Conservation (phyloP, 768 basidiomycete species). For the Lentinula guzmanii region DNA sequence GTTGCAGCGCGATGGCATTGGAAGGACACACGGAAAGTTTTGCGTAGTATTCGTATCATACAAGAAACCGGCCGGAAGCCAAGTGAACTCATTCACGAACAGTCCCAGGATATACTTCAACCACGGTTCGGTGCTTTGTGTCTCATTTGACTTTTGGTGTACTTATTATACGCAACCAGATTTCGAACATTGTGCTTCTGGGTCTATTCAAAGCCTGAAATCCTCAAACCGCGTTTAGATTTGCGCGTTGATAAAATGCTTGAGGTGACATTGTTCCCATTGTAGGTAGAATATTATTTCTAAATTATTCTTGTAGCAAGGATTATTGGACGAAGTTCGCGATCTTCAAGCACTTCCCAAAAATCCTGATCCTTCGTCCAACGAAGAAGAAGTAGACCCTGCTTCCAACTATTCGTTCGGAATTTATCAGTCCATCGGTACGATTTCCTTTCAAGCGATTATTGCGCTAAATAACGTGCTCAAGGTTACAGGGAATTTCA, state of each 20-base stretch:
- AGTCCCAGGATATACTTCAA: conserved; percentile 35
- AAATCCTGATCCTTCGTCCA: conserved; percentile 1
- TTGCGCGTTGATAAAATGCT: conserved; percentile 87
- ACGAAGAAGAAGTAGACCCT: conserved; percentile 3
- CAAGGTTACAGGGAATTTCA: conserved; percentile 92
- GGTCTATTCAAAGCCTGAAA: conserved; percentile 70
- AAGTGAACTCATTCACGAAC: conserved; percentile 65
- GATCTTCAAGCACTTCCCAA: conserved; percentile 36
- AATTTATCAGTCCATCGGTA: conserved; percentile 93
- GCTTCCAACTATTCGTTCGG: conserved; percentile 67
- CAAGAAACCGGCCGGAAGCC: conserved; percentile 59
- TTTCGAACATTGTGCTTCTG: conserved; percentile 87
- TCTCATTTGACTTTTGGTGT: background rate
- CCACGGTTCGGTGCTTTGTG: conserved; percentile 42
- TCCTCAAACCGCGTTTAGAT: conserved; percentile 66
- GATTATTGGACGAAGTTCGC: conserved; percentile 75
- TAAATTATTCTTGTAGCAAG: conserved; percentile 40
- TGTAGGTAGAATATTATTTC: background rate
- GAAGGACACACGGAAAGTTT: conserved; percentile 88
- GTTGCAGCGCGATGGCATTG: conserved; percentile 92
- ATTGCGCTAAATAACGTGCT: conserved; percentile 5
- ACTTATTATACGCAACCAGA: conserved; percentile 30
- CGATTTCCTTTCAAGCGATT: background rate
- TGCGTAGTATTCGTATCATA: conserved; percentile 72
- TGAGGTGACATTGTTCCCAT: conserved; percentile 40